phyloP scores from a whole-genome alignment of 2,329 filamentous ascomycete species.

The Emergomyces africanus region DNA sequence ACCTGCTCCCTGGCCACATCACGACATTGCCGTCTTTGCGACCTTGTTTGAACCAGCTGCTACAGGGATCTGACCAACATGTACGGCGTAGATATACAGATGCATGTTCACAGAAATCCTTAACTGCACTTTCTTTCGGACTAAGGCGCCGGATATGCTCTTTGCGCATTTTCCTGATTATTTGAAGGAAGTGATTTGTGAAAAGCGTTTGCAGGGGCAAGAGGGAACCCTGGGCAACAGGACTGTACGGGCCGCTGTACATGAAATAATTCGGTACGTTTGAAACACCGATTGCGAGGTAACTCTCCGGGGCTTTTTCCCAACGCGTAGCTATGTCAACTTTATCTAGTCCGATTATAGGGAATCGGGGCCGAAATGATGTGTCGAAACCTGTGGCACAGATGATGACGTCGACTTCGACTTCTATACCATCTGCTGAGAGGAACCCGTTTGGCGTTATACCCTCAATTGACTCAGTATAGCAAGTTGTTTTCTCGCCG shows the following conservation, averaged over 20 bases:
- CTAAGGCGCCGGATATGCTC: slow-evolving; percentile 9
- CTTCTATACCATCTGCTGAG: slow-evolving; percentile 10
- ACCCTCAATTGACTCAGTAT: slow-evolving; percentile 6
- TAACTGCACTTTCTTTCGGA: slow-evolving; percentile 8
- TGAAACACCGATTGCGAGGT: slow-evolving; percentile 8
- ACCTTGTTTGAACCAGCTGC: slow-evolving; percentile 15
- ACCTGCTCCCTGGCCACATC: slow-evolving; percentile 15
- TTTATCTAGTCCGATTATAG: slow-evolving; percentile 6
- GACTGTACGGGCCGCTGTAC: slow-evolving; percentile 10
- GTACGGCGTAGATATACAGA: slow-evolving; percentile 8
- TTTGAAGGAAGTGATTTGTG: slow-evolving; percentile 9
- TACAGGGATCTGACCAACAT: slow-evolving; percentile 9
- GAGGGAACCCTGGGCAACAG: slow-evolving; percentile 10
- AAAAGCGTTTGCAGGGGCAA: slow-evolving; percentile 6
- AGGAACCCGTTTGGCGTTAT: slow-evolving; percentile 10
- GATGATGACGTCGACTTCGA: slow-evolving; percentile 16
- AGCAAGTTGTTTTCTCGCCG: slow-evolving; percentile 11
- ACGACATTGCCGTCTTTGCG: slow-evolving; percentile 13
- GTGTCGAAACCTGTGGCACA: slow-evolving; percentile 30
- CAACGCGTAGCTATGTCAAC: slow-evolving; percentile 7
- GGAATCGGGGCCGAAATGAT: slow-evolving; percentile 4
- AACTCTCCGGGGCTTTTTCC: slow-evolving; percentile 7
- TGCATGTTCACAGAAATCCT: slow-evolving; percentile 9
- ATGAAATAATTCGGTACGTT: slow-evolving; percentile 12
- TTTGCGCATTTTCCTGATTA: slow-evolving; percentile 11